phyloP scores from a whole-genome alignment of 352 stramenopile species.

The Phytophthora nicotianae region DNA sequence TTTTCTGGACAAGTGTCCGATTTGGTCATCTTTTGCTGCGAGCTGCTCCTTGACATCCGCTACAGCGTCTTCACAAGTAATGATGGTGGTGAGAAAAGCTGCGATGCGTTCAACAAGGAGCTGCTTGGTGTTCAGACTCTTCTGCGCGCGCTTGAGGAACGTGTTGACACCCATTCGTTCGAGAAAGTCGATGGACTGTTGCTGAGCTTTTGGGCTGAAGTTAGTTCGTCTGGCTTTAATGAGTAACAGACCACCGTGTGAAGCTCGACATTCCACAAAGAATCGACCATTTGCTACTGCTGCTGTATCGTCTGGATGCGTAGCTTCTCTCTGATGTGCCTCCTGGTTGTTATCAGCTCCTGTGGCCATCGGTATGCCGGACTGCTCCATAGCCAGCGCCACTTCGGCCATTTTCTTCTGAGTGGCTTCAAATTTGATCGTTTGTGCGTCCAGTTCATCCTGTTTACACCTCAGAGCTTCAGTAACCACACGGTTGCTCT shows the following conservation, averaged over 20 bases:
- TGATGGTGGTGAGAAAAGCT: slow-evolving; percentile 73
- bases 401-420: slow-evolving; percentile 77
- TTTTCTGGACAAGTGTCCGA: slow-evolving; percentile 81
- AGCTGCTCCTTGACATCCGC: slow-evolving; percentile 59
- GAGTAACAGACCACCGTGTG: slow-evolving; percentile 85
- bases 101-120: slow-evolving; percentile 91
- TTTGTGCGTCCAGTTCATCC: slow-evolving; percentile 88
- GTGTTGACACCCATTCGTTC: slow-evolving; percentile 89
- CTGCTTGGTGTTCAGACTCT: slow-evolving; percentile 93
- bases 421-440: slow-evolving; percentile 83
- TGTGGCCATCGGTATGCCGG: slow-evolving; percentile 35
- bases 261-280: slow-evolving; percentile 85
- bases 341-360: slow-evolving; percentile 32
- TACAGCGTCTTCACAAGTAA: slow-evolving; percentile 77
- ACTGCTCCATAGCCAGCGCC: slow-evolving; percentile 61
- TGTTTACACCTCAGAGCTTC: slow-evolving; percentile 90
- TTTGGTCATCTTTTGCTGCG: slow-evolving; percentile 71
- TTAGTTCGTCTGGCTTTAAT: slow-evolving; percentile 94
- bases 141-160: slow-evolving; percentile 94
- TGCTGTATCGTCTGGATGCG: slow-evolving; percentile 63
- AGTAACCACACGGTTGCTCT: slow-evolving; percentile 93
- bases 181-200: slow-evolving; percentile 87
- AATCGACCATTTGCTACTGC: slow-evolving; percentile 77
- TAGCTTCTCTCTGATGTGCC: slow-evolving; percentile 31
- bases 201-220: slow-evolving; percentile 49